phyloP scores from a whole-genome alignment of 805 yeast species.

The Barnettozyma sucrosica region DNA sequence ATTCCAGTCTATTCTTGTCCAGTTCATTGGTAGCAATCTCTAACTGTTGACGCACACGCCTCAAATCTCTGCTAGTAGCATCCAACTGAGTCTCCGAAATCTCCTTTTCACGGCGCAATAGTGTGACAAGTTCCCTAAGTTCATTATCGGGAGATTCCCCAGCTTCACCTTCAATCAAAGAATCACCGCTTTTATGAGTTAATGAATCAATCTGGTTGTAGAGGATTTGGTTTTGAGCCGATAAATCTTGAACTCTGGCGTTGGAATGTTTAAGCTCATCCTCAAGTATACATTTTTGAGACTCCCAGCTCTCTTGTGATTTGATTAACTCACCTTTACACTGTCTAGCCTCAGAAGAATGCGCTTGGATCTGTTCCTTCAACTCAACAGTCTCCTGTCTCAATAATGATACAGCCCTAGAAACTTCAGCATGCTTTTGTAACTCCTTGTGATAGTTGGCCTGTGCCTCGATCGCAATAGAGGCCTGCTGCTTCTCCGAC shows the following conservation, averaged over 20 bases:
- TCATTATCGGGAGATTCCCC: slow-evolving; percentile 24
- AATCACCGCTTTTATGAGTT: slow-evolving; percentile 14
- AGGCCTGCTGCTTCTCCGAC: slow-evolving; percentile 39
- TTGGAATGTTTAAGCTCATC: slow-evolving; percentile 42
- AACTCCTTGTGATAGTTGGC: slow-evolving; percentile 50
- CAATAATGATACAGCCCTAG: slow-evolving; percentile 35
- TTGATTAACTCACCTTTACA: slow-evolving; percentile 29
- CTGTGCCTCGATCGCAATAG: slow-evolving; percentile 44
- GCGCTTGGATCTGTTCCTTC: slow-evolving; percentile 23
- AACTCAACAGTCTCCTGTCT: slow-evolving; percentile 32
- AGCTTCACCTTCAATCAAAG: slow-evolving; percentile 2
- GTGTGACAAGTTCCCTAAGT: slow-evolving; percentile 49
- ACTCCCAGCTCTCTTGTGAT: slow-evolving; percentile 41
- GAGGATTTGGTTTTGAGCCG: slow-evolving; percentile 62
- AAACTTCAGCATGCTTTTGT: slow-evolving; percentile 46
- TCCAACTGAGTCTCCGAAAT: slow-evolving; percentile 55
- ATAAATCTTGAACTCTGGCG: slow-evolving; percentile 46
- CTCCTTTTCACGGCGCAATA: slow-evolving; percentile 72
- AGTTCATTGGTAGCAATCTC: slow-evolving; percentile 44
- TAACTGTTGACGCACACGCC: slow-evolving; percentile 45
- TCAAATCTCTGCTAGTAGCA: slow-evolving; percentile 46
- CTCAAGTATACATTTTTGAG: slow-evolving; percentile 37
- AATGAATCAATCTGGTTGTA: slow-evolving; percentile 58
- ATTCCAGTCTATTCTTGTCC: slow-evolving; percentile 44
- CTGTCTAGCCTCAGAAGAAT: slow-evolving; percentile 26